phyloP scores from a whole-genome alignment of 495 filamentous ascomycete species.

The Penicillium longicatenatum region DNA sequence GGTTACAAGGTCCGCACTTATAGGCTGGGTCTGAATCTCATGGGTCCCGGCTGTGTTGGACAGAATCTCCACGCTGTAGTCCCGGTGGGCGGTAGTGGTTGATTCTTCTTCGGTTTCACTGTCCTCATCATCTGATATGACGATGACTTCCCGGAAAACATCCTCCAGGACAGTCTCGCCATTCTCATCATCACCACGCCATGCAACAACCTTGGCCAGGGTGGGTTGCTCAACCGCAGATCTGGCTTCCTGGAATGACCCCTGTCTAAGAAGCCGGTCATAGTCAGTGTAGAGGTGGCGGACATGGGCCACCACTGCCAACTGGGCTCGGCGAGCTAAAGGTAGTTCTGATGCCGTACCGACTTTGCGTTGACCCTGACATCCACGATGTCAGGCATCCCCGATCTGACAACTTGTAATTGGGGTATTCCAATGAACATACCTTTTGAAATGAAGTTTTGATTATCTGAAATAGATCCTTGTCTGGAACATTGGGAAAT shows the following conservation, averaged over 20 bases:
- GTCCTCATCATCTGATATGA: conserved; percentile 79
- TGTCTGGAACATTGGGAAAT: conserved; percentile 82
- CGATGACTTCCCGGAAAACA: conserved; percentile 77
- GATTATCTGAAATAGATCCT: conserved; percentile 76
- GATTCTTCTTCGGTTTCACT: conserved; percentile 56
- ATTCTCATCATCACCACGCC: conserved; percentile 84
- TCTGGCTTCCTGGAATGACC: conserved; percentile 68
- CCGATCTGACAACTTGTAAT: conserved; percentile 14
- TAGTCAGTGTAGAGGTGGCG: conserved; percentile 86
- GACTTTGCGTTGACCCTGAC: conserved; percentile 59
- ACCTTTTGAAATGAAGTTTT: conserved; percentile 85
- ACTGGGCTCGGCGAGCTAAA: conserved; percentile 73
- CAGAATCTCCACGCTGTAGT: conserved; percentile 42
- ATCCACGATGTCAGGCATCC: conserved; percentile 22
- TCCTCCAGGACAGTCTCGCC: conserved; percentile 75
- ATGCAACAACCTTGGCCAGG: conserved; percentile 74
- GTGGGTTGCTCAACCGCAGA: conserved; percentile 68
- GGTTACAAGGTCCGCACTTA: conserved; percentile 23
- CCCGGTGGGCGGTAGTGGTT: conserved; percentile 23
- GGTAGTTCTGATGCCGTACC: conserved; percentile 67
- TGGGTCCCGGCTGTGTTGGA: conserved; percentile 37
- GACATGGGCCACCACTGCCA: conserved; percentile 85
- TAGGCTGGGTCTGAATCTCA: conserved; percentile 35
- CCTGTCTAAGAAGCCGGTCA: conserved; percentile 69
- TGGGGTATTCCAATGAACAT: conserved; percentile 21